These are phyloP conservation scores for Besnoitia besnoiti DNA, from an alignment of 169 alveolate genomes.

Conservation along the genomic window DNA sequence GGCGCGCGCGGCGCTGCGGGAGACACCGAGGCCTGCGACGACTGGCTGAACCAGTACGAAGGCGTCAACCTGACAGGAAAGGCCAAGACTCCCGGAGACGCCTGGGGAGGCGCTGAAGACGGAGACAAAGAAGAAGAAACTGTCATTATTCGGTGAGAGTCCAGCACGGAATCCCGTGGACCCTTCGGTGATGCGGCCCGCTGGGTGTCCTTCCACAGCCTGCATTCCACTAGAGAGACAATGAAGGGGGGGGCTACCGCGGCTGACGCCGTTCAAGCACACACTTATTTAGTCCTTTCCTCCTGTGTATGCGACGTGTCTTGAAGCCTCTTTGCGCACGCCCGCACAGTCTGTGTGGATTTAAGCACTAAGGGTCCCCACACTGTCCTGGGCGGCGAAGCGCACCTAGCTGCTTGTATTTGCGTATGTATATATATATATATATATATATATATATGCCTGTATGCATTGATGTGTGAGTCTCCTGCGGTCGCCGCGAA, in stretches of 20 bases:
- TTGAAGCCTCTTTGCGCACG: no score
- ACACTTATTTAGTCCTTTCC: no score
- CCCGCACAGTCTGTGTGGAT: no score
- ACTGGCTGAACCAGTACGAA: constrained; percentile 72
- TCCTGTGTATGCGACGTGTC: no score
- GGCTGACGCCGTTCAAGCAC: no score
- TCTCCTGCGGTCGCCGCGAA: no score
- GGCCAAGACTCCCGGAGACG: constrained; percentile 87
- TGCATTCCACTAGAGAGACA: not conserved
- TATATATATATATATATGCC: not conserved
- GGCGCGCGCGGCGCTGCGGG: not conserved
- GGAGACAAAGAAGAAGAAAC: constrained; percentile 75
- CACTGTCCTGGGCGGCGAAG: no score
- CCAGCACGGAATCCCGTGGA: not conserved
- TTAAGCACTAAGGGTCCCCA: no score
- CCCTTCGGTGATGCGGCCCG: not conserved
- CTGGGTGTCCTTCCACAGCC: not conserved
- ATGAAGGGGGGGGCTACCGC: not conserved
- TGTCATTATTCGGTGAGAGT: constrained; percentile 49
- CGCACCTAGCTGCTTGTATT: not conserved
- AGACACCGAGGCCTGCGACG: constrained; percentile 55
- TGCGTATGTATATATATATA: no score
- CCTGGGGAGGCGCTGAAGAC: constrained; percentile 87
- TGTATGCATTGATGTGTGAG: not conserved
- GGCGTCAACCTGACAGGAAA: constrained; percentile 80